Conservation (phyloP, 163 green algal species). For the Scenedesmus sp. region DNA sequence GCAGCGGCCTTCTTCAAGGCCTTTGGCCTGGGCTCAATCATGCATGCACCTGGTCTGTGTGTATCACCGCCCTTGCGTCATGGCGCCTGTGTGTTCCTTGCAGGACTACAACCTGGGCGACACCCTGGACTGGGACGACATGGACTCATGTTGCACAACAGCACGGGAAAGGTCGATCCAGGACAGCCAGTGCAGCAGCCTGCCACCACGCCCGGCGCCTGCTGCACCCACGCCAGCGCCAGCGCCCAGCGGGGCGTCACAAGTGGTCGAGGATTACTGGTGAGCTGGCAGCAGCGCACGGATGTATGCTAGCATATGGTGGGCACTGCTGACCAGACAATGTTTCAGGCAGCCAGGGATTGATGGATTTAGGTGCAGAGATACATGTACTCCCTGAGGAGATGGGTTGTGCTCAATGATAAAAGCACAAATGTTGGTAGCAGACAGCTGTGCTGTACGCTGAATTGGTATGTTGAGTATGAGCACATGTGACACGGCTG, state of each 20-base stretch:
- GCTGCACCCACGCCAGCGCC: not conserved
- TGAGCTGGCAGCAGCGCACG: constrained; percentile 9
- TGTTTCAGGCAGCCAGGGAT: too few species aligned
- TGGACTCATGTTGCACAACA: not conserved
- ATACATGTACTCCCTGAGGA: too few species aligned
- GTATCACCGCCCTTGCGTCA: not conserved
- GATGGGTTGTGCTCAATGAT: too few species aligned
- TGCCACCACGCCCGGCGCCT: constrained; percentile 28
- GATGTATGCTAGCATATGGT: too few species aligned
- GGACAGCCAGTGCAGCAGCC: constrained; percentile 12
- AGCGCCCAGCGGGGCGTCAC: not conserved
- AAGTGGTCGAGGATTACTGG: constrained; percentile 37
- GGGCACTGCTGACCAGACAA: too few species aligned
- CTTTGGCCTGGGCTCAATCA: not conserved
- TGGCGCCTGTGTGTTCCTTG: not conserved
- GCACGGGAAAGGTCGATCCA: not conserved
- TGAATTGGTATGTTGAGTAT: too few species aligned
- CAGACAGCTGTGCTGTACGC: too few species aligned
- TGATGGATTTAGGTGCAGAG: too few species aligned
- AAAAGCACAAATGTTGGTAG: too few species aligned
- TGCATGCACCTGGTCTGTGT: not conserved
- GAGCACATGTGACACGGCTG: too few species aligned
- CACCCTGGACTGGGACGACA: constrained; percentile 21
- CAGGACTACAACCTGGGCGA: constrained; percentile 41
- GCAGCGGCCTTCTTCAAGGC: not conserved